These are phyloP conservation scores for Staphylotrichum tortipilum DNA, from an alignment of 495 filamentous ascomycete genomes.

Conservation along the genomic window DNA sequence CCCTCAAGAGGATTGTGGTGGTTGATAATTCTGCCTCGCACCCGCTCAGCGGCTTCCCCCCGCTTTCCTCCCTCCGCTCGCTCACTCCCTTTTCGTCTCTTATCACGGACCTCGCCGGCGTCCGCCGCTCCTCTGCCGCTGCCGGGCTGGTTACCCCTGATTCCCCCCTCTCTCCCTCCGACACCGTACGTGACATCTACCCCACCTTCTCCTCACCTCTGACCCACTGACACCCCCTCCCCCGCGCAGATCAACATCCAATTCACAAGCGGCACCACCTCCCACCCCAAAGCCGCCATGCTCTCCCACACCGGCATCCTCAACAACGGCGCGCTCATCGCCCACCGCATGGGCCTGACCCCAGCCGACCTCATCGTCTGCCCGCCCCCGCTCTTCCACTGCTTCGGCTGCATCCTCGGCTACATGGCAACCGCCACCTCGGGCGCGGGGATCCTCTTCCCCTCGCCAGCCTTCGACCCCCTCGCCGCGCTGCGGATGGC, in stretches of 20 bases:
- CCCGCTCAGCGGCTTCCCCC: slow-evolving; percentile 23
- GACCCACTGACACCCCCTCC: background rate
- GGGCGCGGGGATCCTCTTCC: slow-evolving; percentile 76
- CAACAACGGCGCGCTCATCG: slow-evolving; percentile 69
- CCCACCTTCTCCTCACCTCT: no score
- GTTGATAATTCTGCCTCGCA: slow-evolving; percentile 70
- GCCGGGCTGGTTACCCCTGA: slow-evolving; percentile 35
- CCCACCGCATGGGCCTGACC: slow-evolving; percentile 56
- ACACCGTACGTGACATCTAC: slow-evolving; percentile 36
- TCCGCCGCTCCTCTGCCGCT: slow-evolving; percentile 19
- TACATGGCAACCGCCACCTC: slow-evolving; percentile 93
- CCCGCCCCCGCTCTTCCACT: slow-evolving; percentile 64
- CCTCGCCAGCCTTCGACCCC: slow-evolving; percentile 80
- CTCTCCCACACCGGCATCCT: slow-evolving; percentile 76
- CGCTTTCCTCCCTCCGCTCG: slow-evolving; percentile 12
- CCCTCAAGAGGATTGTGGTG: slow-evolving; percentile 59
- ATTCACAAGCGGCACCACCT: slow-evolving; percentile 92
- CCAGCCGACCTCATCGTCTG: slow-evolving; percentile 58
- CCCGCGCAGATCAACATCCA: slow-evolving; percentile 72
- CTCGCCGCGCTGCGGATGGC: slow-evolving; percentile 59
- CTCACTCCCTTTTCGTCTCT: slow-evolving; percentile 50
- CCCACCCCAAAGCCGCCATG: slow-evolving; percentile 83
- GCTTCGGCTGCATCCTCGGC: slow-evolving; percentile 84
- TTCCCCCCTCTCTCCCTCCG: slow-evolving; percentile 48
- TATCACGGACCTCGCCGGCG: slow-evolving; percentile 20